Evolutionary conservation across 2,329 filamentous ascomycete species (phyloP), one percentile per base, ranked within the genome.

Genomic region (Trichoderma sp.): DNA sequence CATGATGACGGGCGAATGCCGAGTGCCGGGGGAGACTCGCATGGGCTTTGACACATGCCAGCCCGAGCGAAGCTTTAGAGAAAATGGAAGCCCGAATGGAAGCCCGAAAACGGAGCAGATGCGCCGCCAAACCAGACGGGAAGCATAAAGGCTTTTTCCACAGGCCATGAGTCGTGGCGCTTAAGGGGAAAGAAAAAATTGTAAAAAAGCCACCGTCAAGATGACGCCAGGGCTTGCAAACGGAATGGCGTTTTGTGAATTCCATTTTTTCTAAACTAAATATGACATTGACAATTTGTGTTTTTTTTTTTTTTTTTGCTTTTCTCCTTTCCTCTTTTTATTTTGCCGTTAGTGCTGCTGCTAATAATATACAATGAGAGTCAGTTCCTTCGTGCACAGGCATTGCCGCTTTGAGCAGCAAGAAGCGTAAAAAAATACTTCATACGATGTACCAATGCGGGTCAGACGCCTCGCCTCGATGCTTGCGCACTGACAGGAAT

Each of bases 101-200:
- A 71, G 69, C 69, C 69, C 53, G 69, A 71, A 71, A 71, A 71
- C 69, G 69, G 69, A 71, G 69, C 24, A n/a, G 26, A 14, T 24
- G 30, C 60, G 24, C 30, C 47, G 68, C 47, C 60, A 39, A 60
- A 36, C 62, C 60, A 21, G 60, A 36, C 62, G 43, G 60, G 68
- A 30, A 63, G 30, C 61, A 30, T 18, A 18, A 47, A 53, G 62
- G 30, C 24, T 18, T 47, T 51, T 51, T n/a, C 26, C 21, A 11
- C 18, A 4, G 26, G 57, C 64, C 66, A 62, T 70, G 69, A 71
- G 51, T 71, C 69, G 69, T 60, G 69, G 67, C 68, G 47, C 26
- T n/a, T 51, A 65, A 26, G 28, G 61, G 61, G 53, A 53, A 66
- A 14, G 9, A 24, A 24, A 53, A 51, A 51, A 21, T 6, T 5